Percentiles rank a stretch among this genome's conserved stretches.
Evolutionary conservation across 2,329 filamentous ascomycete genomes (phyloP).

Genomic region (Penicillium sp.): DNA sequence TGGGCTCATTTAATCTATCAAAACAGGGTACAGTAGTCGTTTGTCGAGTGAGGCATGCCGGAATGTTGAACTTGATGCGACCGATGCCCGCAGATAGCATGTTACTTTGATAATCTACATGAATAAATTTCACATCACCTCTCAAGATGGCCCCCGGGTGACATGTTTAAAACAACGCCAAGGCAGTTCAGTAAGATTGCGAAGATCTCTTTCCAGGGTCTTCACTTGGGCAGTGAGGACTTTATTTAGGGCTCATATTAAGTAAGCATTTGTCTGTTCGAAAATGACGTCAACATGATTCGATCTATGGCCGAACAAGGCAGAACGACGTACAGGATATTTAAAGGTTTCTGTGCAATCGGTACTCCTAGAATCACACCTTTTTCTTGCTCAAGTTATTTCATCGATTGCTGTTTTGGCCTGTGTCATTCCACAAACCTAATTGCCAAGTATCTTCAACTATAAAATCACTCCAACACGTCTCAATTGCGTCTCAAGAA

Average conservation of each 20-base stretch:
- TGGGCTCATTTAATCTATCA: not conserved
- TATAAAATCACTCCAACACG: not conserved
- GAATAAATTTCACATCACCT: no score
- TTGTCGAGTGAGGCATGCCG: not conserved
- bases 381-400: not conserved
- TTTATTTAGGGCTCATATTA: conserved; percentile 10
- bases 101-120: no score
- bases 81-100: no score
- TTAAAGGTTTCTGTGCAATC: not conserved
- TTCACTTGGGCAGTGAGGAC: not conserved
- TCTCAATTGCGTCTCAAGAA: not conserved
- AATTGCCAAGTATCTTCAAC: not conserved
- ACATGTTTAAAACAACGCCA: no score
- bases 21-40: not conserved
- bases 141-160: no score
- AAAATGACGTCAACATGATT: conserved; percentile 33
- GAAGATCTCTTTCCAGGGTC: not conserved
- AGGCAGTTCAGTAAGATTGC: no score
- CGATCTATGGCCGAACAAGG: conserved; percentile 13
- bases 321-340: not conserved
- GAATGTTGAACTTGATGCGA: not conserved
- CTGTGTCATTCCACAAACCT: not conserved
- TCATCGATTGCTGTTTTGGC: not conserved
- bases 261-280: conserved; percentile 14
- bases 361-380: not conserved